phyloP scores from a whole-genome alignment of 2,329 filamentous ascomycete species.

The Lachnellula hyalina region DNA sequence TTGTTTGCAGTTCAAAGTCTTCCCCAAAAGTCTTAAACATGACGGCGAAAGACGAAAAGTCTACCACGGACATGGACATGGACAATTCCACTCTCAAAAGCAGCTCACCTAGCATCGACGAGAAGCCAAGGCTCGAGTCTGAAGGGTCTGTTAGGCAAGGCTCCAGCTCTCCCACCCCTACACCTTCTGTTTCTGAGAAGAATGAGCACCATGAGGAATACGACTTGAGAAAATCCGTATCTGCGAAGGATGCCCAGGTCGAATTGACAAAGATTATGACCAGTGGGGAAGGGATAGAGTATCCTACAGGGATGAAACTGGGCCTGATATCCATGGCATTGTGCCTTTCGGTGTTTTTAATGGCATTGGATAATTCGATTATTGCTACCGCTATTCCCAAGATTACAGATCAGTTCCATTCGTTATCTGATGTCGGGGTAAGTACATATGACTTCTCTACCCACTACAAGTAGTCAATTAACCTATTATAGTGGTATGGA shows the following conservation, averaged over 20 bases:
- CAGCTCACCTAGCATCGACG: conserved; percentile 10
- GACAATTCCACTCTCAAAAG: conserved; percentile 20
- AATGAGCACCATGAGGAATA: not conserved
- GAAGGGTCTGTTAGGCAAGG: conserved; percentile 7
- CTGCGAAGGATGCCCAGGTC: conserved; percentile 10
- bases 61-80: not conserved
- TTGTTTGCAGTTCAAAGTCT: no score
- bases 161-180: conserved; percentile 10
- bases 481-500: conserved; percentile 28
- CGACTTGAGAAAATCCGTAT: conserved; percentile 3
- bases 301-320: conserved; percentile 28
- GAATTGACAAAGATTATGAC: conserved; percentile 25
- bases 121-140: conserved; percentile 11
- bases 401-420: conserved; percentile 34
- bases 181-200: not conserved
- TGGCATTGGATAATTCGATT: conserved; percentile 29
- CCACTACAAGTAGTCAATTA: not conserved
- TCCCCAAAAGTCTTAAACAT: not conserved
- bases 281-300: conserved; percentile 26
- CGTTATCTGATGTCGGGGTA: conserved; percentile 31
- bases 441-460: conserved; percentile 1
- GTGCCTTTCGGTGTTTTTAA: conserved; percentile 28
- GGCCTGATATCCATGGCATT: conserved; percentile 25
- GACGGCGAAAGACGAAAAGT: conserved; percentile 8
- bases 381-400: conserved; percentile 35